Evolutionary conservation across 2,329 filamentous ascomycete genomes (phyloP), one percentile per base, ranked within the genome.

Genomic region (Elsinoe ampelina): DNA sequence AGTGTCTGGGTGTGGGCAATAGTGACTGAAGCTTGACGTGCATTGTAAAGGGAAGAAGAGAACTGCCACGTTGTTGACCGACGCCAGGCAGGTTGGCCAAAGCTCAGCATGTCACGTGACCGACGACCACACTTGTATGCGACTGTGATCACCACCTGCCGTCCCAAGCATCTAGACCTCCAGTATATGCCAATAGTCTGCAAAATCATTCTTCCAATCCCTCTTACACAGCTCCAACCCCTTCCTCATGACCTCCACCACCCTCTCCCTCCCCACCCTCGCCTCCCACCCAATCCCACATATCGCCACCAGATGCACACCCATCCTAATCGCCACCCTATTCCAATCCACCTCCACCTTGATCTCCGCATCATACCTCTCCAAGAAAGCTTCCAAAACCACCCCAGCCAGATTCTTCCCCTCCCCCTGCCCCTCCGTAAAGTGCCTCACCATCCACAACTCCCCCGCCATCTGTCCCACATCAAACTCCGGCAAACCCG

Each of bases 401-500:
- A 50, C 2, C 11, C 45, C 45, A 34, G 45, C 45, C 45, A 50
- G 13, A 50, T 50, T 35, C 30, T 50, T 26, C 5, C 7, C 26
- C 45, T 50, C 26, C 26, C 30, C 26, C 15, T 50, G 26, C 12
- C 45, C 45, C 22, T 11, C 30, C 5, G 26, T 50, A n/a, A 50
- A 50, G 15, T 50, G 32, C 13, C 45, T 50, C 22, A 50, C 26
- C 45, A 50, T 50, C 45, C 45, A 50, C 45, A 50, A 50, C 30
- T 50, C 45, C 26, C 26, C 45, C 22, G 26, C 26, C 45, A 50
- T 50, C 45, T 35, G 45, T 3, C 45, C 45, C 5, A 50, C 26
- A 35, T 50, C 45, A 35, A 50, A 50, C 15, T 50, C 45, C 26
- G 10, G 17, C 45, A 50, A 11, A 1, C 45, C 30, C 1, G 45